A percentile compares a stretch with the other conserved stretches of the same genome.
Evolutionary conservation across 2,329 filamentous ascomycete genomes (phyloP).

Genomic region (Trichophyton mentagrophytes): DNA sequence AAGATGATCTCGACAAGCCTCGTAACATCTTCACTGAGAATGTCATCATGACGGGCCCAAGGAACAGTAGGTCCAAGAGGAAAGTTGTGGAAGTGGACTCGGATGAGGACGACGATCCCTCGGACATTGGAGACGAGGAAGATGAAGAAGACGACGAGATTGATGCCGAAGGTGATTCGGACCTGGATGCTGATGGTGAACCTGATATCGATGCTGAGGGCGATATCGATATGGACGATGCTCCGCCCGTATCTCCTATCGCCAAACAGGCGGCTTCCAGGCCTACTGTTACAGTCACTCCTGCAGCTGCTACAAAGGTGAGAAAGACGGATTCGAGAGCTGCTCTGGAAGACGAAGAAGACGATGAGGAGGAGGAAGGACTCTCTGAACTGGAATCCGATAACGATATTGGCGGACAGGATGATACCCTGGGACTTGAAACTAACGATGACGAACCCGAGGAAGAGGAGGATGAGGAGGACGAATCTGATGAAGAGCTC

Average conservation of each 20-base stretch:
- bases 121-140: slow-evolving; percentile 31
- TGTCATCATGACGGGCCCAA: slow-evolving; percentile 34
- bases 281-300: slow-evolving; percentile 25
- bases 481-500: slow-evolving; percentile 32
- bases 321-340: slow-evolving; percentile 38
- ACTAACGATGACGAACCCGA: slow-evolving; percentile 31
- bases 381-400: slow-evolving; percentile 36
- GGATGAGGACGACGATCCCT: slow-evolving; percentile 35
- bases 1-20: slow-evolving; percentile 15
- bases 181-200: slow-evolving; percentile 22
- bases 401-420: slow-evolving; percentile 28
- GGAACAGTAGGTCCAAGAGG: slow-evolving; percentile 34
- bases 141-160: slow-evolving; percentile 31
- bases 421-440: slow-evolving; percentile 23
- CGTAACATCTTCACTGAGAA: slow-evolving; percentile 36
- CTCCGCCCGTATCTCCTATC: slow-evolving; percentile 26
- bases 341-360: slow-evolving; percentile 34
- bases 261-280: slow-evolving; percentile 26
- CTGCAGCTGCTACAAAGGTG: slow-evolving; percentile 24
- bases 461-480: slow-evolving; percentile 30
- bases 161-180: slow-evolving; percentile 22
- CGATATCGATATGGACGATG: slow-evolving; percentile 37
- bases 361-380: slow-evolving; percentile 41
- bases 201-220: slow-evolving; percentile 19
- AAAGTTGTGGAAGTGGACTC: slow-evolving; percentile 34